These are phyloP conservation scores for Phoenix dactylifera DNA, from an alignment of 176 grass and related monocot species.

Conservation along the genomic window DNA sequence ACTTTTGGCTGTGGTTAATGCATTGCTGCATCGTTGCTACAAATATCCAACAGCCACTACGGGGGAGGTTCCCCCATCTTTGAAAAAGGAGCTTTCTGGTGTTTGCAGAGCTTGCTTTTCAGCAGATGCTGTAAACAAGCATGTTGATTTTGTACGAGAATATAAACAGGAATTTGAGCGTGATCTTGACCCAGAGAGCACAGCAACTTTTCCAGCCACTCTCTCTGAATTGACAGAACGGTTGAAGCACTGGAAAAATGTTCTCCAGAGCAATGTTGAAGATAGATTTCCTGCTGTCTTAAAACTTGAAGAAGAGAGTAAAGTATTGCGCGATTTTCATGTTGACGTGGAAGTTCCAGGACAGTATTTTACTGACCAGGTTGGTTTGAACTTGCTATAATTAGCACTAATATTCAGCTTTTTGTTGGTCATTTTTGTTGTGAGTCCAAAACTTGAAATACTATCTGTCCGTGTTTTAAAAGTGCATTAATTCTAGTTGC, in stretches of 20 bases:
- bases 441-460: not conserved
- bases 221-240: constrained; percentile 84
- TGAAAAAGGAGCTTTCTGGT: constrained; percentile 94
- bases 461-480: not conserved
- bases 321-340: constrained; percentile 85
- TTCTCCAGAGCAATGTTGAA: constrained; percentile 98
- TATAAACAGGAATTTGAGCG: constrained; percentile 97
- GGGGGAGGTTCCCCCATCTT: constrained; percentile 87
- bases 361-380: constrained; percentile 97
- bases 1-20: constrained; percentile 94
- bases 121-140: constrained; percentile 96
- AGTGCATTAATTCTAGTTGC: not conserved
- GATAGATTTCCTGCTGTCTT: constrained; percentile 92
- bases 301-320: constrained; percentile 98
- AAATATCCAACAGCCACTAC: constrained; percentile 99
- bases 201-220: constrained; percentile 84
- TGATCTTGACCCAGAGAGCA: constrained; percentile 92
- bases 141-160: constrained; percentile 98
- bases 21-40: constrained; percentile 96
- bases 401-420: not conserved
- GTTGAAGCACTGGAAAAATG: constrained; percentile 97
- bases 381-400: constrained; percentile 18
- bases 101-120: constrained; percentile 98
- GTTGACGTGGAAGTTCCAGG: constrained; percentile 93
- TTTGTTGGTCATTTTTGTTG: too few species aligned